Conservation (phyloP, 306 rosid species). For the Boehmeria nivea region DNA sequence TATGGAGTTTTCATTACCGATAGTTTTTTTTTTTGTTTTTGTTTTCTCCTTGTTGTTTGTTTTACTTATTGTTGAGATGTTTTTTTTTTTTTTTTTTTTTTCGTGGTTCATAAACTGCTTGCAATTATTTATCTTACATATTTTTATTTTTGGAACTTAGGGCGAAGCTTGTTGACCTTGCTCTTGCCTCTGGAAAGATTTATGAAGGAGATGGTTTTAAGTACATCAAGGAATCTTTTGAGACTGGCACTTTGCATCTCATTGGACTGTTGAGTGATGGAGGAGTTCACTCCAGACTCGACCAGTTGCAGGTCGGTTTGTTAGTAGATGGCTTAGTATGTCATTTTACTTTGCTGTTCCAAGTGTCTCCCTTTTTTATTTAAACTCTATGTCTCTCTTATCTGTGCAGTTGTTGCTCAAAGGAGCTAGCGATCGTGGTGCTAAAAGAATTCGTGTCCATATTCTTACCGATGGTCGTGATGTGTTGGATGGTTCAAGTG, state of each 20-base stretch:
- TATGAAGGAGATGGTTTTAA: constrained; percentile 79
- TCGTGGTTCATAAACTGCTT: too few species aligned
- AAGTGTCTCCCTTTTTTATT: neutral
- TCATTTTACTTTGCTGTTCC: neutral
- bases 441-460: constrained; percentile 83
- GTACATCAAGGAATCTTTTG: constrained; percentile 64
- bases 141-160: constrained; percentile 24
- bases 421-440: constrained; percentile 73
- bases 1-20: neutral
- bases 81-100: too few species aligned
- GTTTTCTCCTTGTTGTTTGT: neutral
- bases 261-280: constrained; percentile 88
- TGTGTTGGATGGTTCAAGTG: constrained; percentile 94
- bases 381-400: constrained; percentile 14
- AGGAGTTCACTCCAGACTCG: constrained; percentile 87
- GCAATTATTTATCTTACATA: neutral
- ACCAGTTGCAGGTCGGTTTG: constrained; percentile 56
- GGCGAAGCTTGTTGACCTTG: constrained; percentile 92
- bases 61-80: too few species aligned
- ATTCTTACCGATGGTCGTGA: constrained; percentile 96
- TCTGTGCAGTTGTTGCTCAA: constrained; percentile 76
- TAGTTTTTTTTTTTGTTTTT: neutral
- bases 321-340: neutral
- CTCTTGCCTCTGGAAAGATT: constrained; percentile 84
- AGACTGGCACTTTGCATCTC: constrained; percentile 74